Evolutionary conservation across 768 basidiomycete species (phyloP).

Genomic region (Pleurotus tuber-regium): DNA sequence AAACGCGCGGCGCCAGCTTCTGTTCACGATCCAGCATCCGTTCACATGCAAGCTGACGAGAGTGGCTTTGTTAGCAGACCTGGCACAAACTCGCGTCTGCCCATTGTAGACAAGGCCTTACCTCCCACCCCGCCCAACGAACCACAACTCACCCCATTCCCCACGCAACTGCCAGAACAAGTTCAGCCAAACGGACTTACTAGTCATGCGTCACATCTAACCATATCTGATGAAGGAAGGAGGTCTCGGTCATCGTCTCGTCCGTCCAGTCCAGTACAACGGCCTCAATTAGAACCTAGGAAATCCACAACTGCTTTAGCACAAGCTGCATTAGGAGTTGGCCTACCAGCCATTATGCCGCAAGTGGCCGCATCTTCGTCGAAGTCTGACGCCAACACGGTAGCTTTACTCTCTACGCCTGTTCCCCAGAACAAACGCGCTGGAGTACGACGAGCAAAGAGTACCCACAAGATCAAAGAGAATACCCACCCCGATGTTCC

Average conservation of each 20-base stretch:
- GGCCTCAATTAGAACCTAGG: slow-evolving; percentile 14
- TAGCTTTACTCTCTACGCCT: slow-evolving; percentile 38
- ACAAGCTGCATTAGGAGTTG: slow-evolving; percentile 57
- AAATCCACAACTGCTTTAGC: slow-evolving; percentile 42
- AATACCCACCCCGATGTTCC: slow-evolving; percentile 14
- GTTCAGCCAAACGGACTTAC: neutral
- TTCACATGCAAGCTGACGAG: slow-evolving; percentile 22
- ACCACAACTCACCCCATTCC: neutral
- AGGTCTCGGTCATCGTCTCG: neutral
- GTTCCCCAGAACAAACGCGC: slow-evolving; percentile 18
- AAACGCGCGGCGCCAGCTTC: slow-evolving; percentile 40
- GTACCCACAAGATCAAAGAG: slow-evolving; percentile 40
- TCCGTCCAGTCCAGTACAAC: slow-evolving; percentile 11
- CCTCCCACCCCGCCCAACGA: slow-evolving; percentile 21
- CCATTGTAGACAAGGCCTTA: slow-evolving; percentile 41
- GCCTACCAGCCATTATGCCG: slow-evolving; percentile 54
- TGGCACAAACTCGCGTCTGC: slow-evolving; percentile 18
- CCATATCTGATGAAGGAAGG: slow-evolving; percentile 8
- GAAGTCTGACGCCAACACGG: slow-evolving; percentile 44
- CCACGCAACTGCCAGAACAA: neutral
- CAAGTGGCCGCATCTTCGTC: slow-evolving; percentile 38
- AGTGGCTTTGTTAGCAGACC: slow-evolving; percentile 18
- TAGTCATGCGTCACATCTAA: neutral
- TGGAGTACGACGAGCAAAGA: slow-evolving; percentile 49
- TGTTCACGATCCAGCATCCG: slow-evolving; percentile 24